Conservation (phyloP, 129 eudicot species). For the Tanacetum coccineum region DNA sequence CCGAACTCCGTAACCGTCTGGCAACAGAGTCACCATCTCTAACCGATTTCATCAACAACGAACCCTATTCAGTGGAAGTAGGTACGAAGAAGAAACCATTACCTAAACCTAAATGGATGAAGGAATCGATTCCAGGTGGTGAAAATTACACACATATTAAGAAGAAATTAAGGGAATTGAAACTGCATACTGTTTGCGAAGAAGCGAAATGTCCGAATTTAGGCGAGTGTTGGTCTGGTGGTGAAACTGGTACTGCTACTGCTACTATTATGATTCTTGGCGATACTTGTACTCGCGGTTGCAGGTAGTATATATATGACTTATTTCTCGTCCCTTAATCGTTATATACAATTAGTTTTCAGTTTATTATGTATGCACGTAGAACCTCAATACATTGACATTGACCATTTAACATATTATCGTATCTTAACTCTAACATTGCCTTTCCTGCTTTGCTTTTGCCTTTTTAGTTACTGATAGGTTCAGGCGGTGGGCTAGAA, state of each 20-base stretch:
- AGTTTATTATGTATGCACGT: no score
- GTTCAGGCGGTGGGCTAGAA: no score
- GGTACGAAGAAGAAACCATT: conserved; percentile 92
- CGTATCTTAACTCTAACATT: no score
- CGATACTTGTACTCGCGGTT: conserved; percentile 95
- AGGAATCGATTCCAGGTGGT: conserved; percentile 84
- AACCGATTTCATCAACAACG: conserved; percentile 43
- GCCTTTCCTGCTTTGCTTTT: no score
- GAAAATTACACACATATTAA: conserved; percentile 81
- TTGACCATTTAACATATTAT: no score
- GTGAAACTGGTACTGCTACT: conserved; percentile 95
- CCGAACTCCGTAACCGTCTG: conserved; percentile 74
- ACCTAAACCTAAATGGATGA: conserved; percentile 98
- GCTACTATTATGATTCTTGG: conserved; percentile 99
- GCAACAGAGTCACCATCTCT: conserved; percentile 64
- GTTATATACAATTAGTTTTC: no score
- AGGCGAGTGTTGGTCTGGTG: conserved; percentile 99
- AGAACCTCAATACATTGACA: no score
- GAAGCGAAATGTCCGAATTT: conserved; percentile 95
- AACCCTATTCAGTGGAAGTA: conserved; percentile 79
- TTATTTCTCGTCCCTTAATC: no score
- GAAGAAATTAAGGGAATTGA: conserved; percentile 69
- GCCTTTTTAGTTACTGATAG: no score
- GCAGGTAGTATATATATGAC: no score
- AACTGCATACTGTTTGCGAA: conserved; percentile 89